Percentiles rank a stretch among this genome's conserved stretches.
phyloP scores from a whole-genome alignment of 2,329 filamentous ascomycete genomes.

The Pezicula carpinea region DNA sequence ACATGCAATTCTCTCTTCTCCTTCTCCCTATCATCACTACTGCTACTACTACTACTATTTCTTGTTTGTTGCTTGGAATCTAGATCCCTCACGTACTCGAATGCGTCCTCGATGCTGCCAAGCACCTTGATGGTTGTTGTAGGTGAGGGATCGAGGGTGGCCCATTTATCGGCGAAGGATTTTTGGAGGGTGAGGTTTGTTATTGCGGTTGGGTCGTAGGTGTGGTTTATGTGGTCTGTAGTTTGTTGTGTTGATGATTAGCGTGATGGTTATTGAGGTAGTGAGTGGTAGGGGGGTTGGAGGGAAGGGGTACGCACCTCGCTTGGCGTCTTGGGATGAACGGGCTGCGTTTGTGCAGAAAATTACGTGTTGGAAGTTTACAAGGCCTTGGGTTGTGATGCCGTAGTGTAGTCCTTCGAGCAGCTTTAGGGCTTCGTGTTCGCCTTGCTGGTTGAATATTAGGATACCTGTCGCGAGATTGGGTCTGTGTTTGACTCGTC shows the following conservation, averaged over 20 bases:
- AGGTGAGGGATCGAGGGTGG: conserved; percentile 4
- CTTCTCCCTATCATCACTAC: too few species aligned
- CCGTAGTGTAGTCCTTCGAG: conserved; percentile 41
- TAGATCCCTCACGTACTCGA: conserved; percentile 41
- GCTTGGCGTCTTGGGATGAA: conserved; percentile 47
- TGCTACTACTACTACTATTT: too few species aligned
- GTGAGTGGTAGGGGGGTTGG: not conserved
- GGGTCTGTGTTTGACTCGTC: not conserved
- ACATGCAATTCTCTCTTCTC: conserved; percentile 18
- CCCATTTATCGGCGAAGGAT: conserved; percentile 36
- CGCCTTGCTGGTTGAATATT: conserved; percentile 83
- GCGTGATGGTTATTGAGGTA: not conserved
- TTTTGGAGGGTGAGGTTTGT: conserved; percentile 62
- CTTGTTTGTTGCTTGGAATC: too few species aligned
- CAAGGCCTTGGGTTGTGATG: conserved; percentile 41
- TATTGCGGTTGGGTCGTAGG: conserved; percentile 32
- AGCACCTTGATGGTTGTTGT: conserved; percentile 30
- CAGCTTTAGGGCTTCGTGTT: conserved; percentile 39
- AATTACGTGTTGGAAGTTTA: conserved; percentile 65
- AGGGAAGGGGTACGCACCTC: conserved; percentile 23
- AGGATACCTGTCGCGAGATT: conserved; percentile 45
- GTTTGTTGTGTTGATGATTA: not conserved
- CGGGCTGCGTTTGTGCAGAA: conserved; percentile 77
- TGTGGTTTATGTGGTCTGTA: conserved; percentile 51
- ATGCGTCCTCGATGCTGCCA: conserved; percentile 51